Evolutionary conservation across 768 basidiomycete genomes (phyloP).

Genomic region (Crassisporium funariophilum): DNA sequence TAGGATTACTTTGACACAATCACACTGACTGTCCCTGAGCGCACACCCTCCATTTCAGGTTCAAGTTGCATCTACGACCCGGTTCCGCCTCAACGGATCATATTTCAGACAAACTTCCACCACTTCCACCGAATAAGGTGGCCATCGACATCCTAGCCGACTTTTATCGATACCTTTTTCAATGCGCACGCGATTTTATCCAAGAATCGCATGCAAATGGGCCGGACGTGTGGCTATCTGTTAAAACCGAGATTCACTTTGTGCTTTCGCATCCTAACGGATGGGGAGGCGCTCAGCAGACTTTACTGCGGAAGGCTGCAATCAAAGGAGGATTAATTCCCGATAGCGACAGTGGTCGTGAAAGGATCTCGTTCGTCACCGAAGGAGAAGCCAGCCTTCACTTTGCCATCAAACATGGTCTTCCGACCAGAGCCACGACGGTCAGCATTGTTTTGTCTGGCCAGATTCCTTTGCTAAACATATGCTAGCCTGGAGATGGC

Average conservation of each 20-base stretch:
- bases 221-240: slow-evolving; percentile 40
- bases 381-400: slow-evolving; percentile 63
- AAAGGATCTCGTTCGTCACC: slow-evolving; percentile 51
- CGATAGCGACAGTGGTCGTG: slow-evolving; percentile 33
- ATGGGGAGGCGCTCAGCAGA: slow-evolving; percentile 61
- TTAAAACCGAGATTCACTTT: slow-evolving; percentile 44
- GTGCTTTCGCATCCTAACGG: slow-evolving; percentile 63
- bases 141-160: slow-evolving; percentile 44
- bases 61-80: slow-evolving; percentile 36
- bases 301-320: slow-evolving; percentile 52
- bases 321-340: slow-evolving; percentile 49
- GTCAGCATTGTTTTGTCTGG: slow-evolving; percentile 16
- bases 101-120: slow-evolving; percentile 23
- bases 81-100: slow-evolving; percentile 9
- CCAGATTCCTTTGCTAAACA: background rate
- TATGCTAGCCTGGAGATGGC: background rate
- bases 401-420: slow-evolving; percentile 48
- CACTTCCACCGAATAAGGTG: slow-evolving; percentile 41
- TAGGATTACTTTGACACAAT: slow-evolving; percentile 28
- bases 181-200: slow-evolving; percentile 46
- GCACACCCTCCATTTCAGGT: slow-evolving; percentile 18
- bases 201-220: slow-evolving; percentile 44
- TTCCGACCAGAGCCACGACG: slow-evolving; percentile 35
- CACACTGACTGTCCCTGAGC: background rate
- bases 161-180: slow-evolving; percentile 47